Evolutionary conservation across 2,329 filamentous ascomycete species (phyloP).

Genomic region (Leptographium flavum): DNA sequence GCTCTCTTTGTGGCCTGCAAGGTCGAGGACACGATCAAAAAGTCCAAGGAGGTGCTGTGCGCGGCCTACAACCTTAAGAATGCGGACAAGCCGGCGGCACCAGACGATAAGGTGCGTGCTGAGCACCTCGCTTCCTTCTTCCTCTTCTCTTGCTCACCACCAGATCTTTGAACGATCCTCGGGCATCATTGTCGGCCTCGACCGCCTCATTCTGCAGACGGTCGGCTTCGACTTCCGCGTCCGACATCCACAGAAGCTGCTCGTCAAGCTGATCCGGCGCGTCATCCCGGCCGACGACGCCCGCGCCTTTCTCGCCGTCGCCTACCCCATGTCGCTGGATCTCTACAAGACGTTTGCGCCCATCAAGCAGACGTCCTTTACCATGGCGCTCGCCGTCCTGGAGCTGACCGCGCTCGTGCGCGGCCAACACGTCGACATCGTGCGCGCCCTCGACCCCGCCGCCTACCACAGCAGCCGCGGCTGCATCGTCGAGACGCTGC

Average conservation of each 20-base stretch:
- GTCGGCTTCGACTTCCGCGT: constrained; percentile 89
- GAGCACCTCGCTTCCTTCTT: background rate
- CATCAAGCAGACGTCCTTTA: constrained; percentile 76
- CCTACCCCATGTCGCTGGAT: constrained; percentile 75
- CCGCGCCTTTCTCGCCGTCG: constrained; percentile 46
- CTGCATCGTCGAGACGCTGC: constrained; percentile 58
- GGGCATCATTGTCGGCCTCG: constrained; percentile 73
- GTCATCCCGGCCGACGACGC: constrained; percentile 34
- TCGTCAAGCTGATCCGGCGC: constrained; percentile 62
- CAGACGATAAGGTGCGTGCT: constrained; percentile 62
- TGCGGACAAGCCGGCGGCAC: constrained; percentile 50
- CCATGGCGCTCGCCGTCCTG: constrained; percentile 68
- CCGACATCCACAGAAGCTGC: constrained; percentile 70
- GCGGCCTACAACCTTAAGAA: constrained; percentile 77
- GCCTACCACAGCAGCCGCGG: constrained; percentile 28
- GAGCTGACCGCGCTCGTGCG: constrained; percentile 65
- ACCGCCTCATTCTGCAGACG: constrained; percentile 84
- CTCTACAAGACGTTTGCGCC: constrained; percentile 88
- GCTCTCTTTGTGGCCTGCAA: constrained; percentile 90
- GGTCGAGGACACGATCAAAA: constrained; percentile 95
- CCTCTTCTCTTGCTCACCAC: background rate
- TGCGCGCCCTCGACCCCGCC: constrained; percentile 30
- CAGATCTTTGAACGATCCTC: constrained; percentile 69
- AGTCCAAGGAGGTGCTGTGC: constrained; percentile 83
- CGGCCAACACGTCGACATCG: constrained; percentile 35